Percentiles rank a stretch among this genome's conserved stretches.
Conservation (phyloP, 768 basidiomycete genomes). For the Podaxis sp. region DNA sequence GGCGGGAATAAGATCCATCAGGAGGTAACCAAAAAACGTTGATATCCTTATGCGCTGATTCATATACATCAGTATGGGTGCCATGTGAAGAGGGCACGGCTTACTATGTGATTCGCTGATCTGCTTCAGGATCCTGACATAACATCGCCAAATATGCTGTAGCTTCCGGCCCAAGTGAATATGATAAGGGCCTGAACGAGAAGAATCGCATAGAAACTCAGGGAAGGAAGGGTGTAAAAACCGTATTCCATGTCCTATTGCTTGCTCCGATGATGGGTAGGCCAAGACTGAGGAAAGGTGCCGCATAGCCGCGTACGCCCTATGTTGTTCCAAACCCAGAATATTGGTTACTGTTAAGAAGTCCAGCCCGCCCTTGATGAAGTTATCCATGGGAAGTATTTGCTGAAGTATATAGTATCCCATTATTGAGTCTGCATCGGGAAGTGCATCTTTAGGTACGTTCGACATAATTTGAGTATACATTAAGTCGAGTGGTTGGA, state of each 20-base stretch:
- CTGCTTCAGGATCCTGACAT: background rate
- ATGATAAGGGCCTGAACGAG: background rate
- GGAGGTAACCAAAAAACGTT: background rate
- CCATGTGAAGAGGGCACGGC: background rate
- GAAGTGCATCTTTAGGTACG: background rate
- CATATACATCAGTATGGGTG: background rate
- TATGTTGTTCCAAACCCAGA: background rate
- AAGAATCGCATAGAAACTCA: background rate
- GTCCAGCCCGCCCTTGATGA: background rate
- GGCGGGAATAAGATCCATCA: background rate
- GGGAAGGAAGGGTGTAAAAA: background rate
- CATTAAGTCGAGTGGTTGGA: background rate
- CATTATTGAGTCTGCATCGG: background rate
- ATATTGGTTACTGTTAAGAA: background rate
- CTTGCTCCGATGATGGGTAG: background rate
- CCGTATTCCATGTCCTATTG: background rate
- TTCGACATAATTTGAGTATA: constrained; percentile 4
- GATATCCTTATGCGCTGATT: background rate
- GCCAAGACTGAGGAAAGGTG: background rate
- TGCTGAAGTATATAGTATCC: background rate
- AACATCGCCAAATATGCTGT: background rate
- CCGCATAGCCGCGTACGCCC: background rate
- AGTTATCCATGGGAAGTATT: background rate
- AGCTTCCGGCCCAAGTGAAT: background rate
- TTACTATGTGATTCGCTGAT: background rate